Base-by-base conservation (phyloP, 2,329 filamentous ascomycete genomes). In the Sporothrix euskadiensis region DNA sequence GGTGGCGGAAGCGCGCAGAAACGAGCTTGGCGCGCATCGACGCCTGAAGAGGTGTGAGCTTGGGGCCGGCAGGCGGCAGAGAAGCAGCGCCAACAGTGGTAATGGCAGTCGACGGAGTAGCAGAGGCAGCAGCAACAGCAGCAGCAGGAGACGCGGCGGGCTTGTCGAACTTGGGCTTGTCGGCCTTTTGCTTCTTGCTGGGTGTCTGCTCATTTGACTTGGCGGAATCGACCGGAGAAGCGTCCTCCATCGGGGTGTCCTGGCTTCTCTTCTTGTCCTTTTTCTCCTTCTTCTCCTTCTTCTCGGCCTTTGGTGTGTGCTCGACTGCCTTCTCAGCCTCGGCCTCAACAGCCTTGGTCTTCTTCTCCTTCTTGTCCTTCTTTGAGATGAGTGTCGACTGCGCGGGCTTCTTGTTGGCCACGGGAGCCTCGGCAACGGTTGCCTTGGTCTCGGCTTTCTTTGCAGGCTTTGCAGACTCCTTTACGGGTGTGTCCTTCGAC, bases 1-100 rank as follows among this genome's bases (percentile, higher is more conserved):
- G 90, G 82, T 98, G 94, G 76, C 96, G 94, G 88, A 99, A 99
- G 74, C 96, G 94, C 1, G 96, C 94, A 10, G 94, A 97, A 75
- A 97, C 88, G 76, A 99, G 90, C 85, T 99, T 99, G 80, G 94
- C 91, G 75, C 93, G 91, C 96, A 99, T 99, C 3, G 93, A 90
- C 72, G 92, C 90, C 85, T 99, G 96, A 73, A 99, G 90, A 3
- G 96, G 94, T 0, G 96, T 99, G 79, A 99, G 89, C 78, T 92
- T 69, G 12, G 75, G 63, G 22, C 65, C n/a, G 9, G 71, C 47
- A 93, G 75, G 82, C 80, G 39, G 83, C 81, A 47, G 84, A 2
- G 52, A 44, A 54, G 85, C 82, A 8, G 83, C 81, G 54, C 83
- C 78, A 73, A 80, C 77, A 71, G 77, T 75, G 78, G 74, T 57